A percentile compares a stretch with the other conserved stretches of the same genome.
phyloP scores from a whole-genome alignment of 1,284 basidiomycete species.

The Tylopilus sp. region DNA sequence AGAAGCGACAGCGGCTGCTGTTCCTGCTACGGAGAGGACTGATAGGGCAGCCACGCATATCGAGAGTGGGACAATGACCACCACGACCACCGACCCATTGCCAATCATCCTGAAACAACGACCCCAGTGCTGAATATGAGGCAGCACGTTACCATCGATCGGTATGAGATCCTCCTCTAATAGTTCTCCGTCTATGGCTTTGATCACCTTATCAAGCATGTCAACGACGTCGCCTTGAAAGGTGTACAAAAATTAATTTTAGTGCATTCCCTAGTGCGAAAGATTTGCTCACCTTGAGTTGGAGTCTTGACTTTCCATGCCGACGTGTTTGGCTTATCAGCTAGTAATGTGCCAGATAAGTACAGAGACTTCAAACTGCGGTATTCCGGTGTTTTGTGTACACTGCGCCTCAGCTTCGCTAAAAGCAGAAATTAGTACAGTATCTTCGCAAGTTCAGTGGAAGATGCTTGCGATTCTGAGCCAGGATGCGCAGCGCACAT shows the following conservation, averaged over 20 bases:
- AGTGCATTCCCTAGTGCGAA: too few species aligned
- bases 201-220: constrained; percentile 40
- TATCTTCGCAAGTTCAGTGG: fast-evolving
- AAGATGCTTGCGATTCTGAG: constrained; percentile 16
- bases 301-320: constrained; percentile 30
- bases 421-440: constrained; percentile 3
- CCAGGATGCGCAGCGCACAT: constrained; percentile 32
- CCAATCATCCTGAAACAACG: constrained; percentile 7
- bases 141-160: constrained; percentile 25
- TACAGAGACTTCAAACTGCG: constrained; percentile 30
- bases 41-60: constrained; percentile 31
- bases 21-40: constrained; percentile 12
- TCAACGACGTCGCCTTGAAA: constrained; percentile 29
- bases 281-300: constrained; percentile 22
- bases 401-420: constrained; percentile 15
- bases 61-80: constrained; percentile 20
- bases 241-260: too few species aligned
- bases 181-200: constrained; percentile 31
- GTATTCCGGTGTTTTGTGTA: constrained; percentile 18
- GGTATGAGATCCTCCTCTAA: constrained; percentile 33
- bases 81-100: constrained; percentile 3
- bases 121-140: constrained; percentile 24
- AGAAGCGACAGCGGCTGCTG: constrained; percentile 25
- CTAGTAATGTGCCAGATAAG: constrained; percentile 25
- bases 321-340: constrained; percentile 26